Base-by-base conservation (phyloP, 129 eudicot species). In the Apium graveolens region DNA sequence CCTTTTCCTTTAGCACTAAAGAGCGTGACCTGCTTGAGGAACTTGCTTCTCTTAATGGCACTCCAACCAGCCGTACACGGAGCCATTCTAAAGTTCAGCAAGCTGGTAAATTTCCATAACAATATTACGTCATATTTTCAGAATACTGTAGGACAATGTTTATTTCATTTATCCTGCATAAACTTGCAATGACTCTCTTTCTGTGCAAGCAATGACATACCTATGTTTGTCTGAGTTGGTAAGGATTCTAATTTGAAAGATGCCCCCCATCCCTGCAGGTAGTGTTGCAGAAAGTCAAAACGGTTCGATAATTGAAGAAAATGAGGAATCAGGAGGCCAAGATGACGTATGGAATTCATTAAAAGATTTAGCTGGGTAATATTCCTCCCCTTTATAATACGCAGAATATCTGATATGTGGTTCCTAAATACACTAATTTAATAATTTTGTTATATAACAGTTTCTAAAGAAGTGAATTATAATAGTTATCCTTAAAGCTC, bases 11-110 rank as follows among this genome's bases (percentile, higher is more conserved):
- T 84, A 95, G 98, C 82, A 87, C 81, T 5, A 85, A 84, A 82
- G 98, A 95, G 81, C 93, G 94, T 45, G 94, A 95, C 74, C 87
- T 95, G 74, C 97, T 95, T 66, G 96, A 91, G 88, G 92, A 95
- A 81, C 92, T 95, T 83, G 93, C 97, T 83, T 82, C 87, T 68
- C 87, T 91, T 73, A 85, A 81, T 43, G 85, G 79, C 49, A 82
- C 86, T 13, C 75, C 87, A 43, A 83, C 85, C 82, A 86, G 44
- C 79, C 91, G 90, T 48, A 38, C 86, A 78, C 90, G 84, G 63
- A 42, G 89, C 82, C 93, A 87, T 68, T 83, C 90, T 70, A 85
- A 82, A 73, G 80, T 85, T 83, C 96, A 84, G 77, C 88, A 86
- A 83, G 42, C 89, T 44, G 86, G 98, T 91, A 85, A 80, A 32